phyloP scores from a whole-genome alignment of 2,329 filamentous ascomycete species.

The Epichloe elymi region DNA sequence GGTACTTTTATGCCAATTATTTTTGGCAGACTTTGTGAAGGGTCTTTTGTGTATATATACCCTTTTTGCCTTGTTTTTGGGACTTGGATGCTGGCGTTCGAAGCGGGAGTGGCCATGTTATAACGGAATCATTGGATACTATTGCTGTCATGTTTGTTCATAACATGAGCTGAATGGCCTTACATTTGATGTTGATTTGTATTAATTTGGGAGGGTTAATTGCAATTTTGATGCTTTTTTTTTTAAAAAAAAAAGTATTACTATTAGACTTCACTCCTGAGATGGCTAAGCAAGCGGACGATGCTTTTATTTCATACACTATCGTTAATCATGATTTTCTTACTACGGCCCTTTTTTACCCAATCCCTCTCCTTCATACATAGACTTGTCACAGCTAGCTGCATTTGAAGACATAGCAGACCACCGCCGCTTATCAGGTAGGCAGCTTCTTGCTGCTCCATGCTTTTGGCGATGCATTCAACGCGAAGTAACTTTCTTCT shows the following conservation, averaged over 20 bases:
- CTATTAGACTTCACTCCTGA: background rate
- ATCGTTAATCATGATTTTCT: background rate
- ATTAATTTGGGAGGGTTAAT: too few species aligned
- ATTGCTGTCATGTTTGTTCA: too few species aligned
- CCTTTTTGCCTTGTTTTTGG: background rate
- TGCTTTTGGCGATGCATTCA: conserved; percentile 19
- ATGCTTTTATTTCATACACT: background rate
- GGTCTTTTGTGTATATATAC: background rate
- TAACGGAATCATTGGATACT: too few species aligned
- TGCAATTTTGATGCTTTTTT: too few species aligned
- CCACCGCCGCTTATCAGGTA: background rate
- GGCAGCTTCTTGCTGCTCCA: conserved; percentile 14
- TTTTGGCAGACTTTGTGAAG: conserved; percentile 76
- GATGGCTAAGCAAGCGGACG: background rate
- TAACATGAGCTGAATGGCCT: too few species aligned
- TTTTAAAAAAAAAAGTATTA: background rate
- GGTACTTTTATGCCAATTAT: conserved; percentile 88
- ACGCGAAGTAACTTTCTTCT: conserved; percentile 32
- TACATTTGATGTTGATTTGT: too few species aligned
- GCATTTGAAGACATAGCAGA: too few species aligned
- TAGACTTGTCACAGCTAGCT: too few species aligned
- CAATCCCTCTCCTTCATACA: background rate
- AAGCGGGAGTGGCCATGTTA: too few species aligned
- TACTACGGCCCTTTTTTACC: background rate
- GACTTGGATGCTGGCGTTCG: too few species aligned